A percentile compares a stretch with the other conserved stretches of the same genome.
Conservation (phyloP, 2,329 filamentous ascomycete genomes). For the Seiridium cupressi region DNA sequence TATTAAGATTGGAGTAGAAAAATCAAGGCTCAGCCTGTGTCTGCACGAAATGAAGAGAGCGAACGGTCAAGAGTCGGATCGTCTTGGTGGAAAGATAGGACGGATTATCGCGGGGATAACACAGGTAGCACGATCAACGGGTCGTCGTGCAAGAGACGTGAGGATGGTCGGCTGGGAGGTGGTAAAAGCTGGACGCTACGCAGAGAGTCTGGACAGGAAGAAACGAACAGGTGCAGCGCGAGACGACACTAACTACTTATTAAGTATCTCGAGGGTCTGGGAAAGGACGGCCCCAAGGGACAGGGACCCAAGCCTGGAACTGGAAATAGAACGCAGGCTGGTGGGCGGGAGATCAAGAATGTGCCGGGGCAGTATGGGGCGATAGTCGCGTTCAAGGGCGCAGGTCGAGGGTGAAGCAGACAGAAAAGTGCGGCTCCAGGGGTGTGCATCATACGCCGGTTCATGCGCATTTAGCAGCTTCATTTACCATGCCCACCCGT, state of each 20-base stretch:
- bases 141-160: background rate
- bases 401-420: background rate
- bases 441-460: slow-evolving; percentile 9
- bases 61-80: slow-evolving; percentile 23
- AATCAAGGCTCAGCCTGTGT: slow-evolving; percentile 29
- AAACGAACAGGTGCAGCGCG: slow-evolving; percentile 12
- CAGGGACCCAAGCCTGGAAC: background rate
- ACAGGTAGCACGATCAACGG: slow-evolving; percentile 1
- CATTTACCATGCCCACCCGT: background rate
- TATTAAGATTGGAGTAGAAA: slow-evolving; percentile 10
- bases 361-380: slow-evolving; percentile 5
- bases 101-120: slow-evolving; percentile 22
- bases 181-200: slow-evolving; percentile 16
- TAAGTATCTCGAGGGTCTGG: background rate
- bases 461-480: slow-evolving; percentile 3
- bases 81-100: slow-evolving; percentile 25
- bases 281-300: slow-evolving; percentile 7
- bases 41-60: slow-evolving; percentile 21
- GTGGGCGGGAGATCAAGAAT: slow-evolving; percentile 4
- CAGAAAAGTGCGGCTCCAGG: background rate
- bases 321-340: slow-evolving; percentile 7
- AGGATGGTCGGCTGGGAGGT: slow-evolving; percentile 9
- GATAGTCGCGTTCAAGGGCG: slow-evolving; percentile 8
- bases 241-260: slow-evolving; percentile 21
- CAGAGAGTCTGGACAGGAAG: slow-evolving; percentile 18